Conservation (phyloP, 345 rosid species). For the Rhodamnia rubescens region DNA sequence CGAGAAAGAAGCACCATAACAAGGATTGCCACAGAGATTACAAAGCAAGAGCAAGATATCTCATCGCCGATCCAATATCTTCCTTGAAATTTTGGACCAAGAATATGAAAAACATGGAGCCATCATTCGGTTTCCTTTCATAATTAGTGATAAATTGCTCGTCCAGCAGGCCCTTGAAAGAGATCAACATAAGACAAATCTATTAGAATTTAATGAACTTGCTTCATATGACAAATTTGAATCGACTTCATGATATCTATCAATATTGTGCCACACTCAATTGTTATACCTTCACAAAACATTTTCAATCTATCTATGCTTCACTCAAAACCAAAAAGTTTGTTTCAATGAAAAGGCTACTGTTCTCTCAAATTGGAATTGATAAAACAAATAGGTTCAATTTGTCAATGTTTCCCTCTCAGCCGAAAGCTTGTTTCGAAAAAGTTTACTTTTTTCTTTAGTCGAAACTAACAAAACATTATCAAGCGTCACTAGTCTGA, state of each 20-base stretch:
- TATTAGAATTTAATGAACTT: neutral
- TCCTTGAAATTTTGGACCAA: neutral
- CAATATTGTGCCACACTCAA: neutral
- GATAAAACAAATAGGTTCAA: too few species aligned
- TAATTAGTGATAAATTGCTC: neutral
- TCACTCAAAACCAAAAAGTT: neutral
- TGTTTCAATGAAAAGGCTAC: neutral
- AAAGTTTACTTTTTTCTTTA: neutral
- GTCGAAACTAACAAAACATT: neutral
- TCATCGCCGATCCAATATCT: neutral
- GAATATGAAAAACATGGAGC: neutral
- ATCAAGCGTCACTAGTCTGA: neutral
- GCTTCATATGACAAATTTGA: neutral
- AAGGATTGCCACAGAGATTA: neutral
- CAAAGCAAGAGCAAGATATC: neutral
- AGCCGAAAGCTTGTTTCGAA: neutral
- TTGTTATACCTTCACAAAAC: neutral
- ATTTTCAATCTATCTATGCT: neutral
- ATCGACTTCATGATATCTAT: neutral
- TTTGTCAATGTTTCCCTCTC: neutral
- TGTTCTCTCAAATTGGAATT: too few species aligned
- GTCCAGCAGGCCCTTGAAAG: neutral
- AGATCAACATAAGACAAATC: neutral
- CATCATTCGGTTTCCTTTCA: neutral
- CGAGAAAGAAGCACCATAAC: neutral